phyloP scores from a whole-genome alignment of 2,329 filamentous ascomycete species.

The Fusarium foetens region DNA sequence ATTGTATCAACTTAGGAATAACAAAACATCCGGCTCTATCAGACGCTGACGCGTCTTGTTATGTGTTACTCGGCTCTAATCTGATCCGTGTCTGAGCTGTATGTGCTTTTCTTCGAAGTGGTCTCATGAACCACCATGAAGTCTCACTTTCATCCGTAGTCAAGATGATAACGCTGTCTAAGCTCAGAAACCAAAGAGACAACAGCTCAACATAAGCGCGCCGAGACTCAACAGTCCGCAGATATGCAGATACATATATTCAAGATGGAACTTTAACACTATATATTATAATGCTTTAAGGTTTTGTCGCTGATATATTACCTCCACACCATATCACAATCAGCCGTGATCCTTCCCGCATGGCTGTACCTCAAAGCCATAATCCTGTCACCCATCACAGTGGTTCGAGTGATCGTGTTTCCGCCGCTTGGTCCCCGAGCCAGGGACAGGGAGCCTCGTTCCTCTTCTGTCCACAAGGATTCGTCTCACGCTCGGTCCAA shows the following conservation, averaged over 20 bases:
- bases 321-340: not conserved
- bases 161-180: not conserved
- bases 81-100: not conserved
- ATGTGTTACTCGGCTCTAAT: not conserved
- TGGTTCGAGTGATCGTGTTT: constrained; percentile 24
- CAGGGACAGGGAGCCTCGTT: constrained; percentile 19
- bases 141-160: not conserved
- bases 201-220: not conserved
- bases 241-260: not conserved
- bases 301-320: constrained; percentile 20
- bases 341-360: constrained; percentile 20
- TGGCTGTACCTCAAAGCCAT: not conserved
- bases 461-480: constrained; percentile 14
- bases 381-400: constrained; percentile 16
- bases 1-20: not conserved
- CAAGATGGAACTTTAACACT: not conserved
- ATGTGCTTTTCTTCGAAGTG: not conserved
- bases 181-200: not conserved
- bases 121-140: not conserved
- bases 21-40: not conserved
- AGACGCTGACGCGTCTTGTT: not conserved
- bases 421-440: not conserved
- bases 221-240: not conserved
- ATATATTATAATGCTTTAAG: not conserved
- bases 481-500: constrained; percentile 11